Base-by-base conservation (phyloP, 116 monocot species). In the Cymodocea nodosa region DNA sequence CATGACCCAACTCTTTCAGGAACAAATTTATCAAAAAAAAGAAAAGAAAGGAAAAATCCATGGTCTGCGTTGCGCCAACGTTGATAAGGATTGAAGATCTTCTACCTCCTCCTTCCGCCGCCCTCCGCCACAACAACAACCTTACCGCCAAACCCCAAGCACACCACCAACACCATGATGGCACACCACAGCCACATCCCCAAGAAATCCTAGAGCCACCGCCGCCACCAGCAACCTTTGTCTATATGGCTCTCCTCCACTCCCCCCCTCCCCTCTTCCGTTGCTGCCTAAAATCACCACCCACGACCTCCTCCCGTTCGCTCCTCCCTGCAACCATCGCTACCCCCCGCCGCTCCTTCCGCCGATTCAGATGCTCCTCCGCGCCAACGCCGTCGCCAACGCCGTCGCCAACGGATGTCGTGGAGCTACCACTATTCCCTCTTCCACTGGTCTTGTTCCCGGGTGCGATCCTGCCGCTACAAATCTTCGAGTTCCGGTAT, bases 401-500 rank as follows among this genome's bases (percentile, higher is more conserved):
- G n/a, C n/a, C n/a, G 25, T 24, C 16, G 59, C 37, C 36, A 19
- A 39, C 36, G 4, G 25, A 74, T 12, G 22, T 52, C 17, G 70
- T 79, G 7, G 79, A 79, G 65, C 74, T 79, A 16, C 79, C 79
- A 5, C 59, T 79, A 15, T 79, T 74, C 60, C 79, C 79, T 20
- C 74, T 79, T 15, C 79, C 79, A 4, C 70, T 79, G 22, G 79
- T 79, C 6, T 71, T 79, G 59, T 79, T 79, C 79, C 79, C 79
- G 1, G 79, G 79, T 0, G 79, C 79, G 14, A 71, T 79, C 60
- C 74, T 79, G 34, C 79, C 79, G 0, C 70, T 79, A 6, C 79
- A 79, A 74, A 81, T 81, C 69, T 81, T 76, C 70, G 79, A 79
- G 74, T 79, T 79, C 70, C 64, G 74, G 20, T 74, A 79, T 65